Conservation (phyloP, 306 rosid species). For the Vigna radiata region DNA sequence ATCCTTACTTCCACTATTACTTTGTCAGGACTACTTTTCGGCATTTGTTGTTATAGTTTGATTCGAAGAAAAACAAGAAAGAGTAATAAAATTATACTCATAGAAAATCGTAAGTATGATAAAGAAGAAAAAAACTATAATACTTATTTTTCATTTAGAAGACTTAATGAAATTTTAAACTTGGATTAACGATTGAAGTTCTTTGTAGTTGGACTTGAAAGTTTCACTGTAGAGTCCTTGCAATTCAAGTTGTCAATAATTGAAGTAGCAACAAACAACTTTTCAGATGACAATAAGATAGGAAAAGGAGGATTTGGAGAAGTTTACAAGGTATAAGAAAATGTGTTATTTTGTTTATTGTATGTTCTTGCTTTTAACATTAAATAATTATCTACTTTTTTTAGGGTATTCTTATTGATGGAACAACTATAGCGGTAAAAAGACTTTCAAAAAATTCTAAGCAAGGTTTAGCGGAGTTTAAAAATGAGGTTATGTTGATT, state of each 20-base stretch:
- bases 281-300: background rate
- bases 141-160: background rate
- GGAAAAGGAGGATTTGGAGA: conserved; percentile 19
- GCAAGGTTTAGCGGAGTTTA: conserved; percentile 4
- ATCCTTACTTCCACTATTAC: background rate
- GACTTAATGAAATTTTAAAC: background rate
- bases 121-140: too few species aligned
- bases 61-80: background rate
- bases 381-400: background rate
- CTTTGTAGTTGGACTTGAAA: conserved; percentile 3
- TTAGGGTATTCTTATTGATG: conserved; percentile 8
- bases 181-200: background rate
- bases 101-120: conserved; percentile 21
- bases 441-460: conserved; percentile 14
- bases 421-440: conserved; percentile 3
- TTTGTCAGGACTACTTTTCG: background rate
- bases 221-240: background rate
- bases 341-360: background rate
- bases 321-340: conserved; percentile 25
- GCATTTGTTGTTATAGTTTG: background rate
- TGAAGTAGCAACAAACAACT: conserved; percentile 1
- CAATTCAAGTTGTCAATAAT: conserved; percentile 4
- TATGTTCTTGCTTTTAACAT: background rate
- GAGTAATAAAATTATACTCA: background rate
- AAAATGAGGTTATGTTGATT: background rate